Percentiles rank a stretch among this genome's conserved stretches.
phyloP scores from a whole-genome alignment of 768 basidiomycete species.

The Suillus bovinus region DNA sequence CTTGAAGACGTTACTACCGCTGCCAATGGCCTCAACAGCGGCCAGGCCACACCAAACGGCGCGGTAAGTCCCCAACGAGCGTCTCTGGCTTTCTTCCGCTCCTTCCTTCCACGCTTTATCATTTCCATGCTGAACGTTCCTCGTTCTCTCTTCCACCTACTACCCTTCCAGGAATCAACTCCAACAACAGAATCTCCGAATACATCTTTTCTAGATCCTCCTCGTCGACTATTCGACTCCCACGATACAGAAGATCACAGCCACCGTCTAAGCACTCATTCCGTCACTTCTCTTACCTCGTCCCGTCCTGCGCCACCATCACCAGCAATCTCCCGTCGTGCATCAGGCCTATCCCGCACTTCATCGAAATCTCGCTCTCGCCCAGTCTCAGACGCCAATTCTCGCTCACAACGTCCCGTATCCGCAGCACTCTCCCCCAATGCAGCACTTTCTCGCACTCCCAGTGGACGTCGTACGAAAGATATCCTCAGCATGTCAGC shows the following conservation, averaged over 20 bases:
- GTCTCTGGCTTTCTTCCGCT: slow-evolving; percentile 24
- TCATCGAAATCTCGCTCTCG: slow-evolving; percentile 23
- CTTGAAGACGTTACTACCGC: slow-evolving; percentile 3
- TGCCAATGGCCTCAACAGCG: slow-evolving; percentile 6
- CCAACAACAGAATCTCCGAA: slow-evolving; percentile 6
- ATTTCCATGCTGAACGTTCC: slow-evolving; percentile 31
- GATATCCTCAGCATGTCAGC: slow-evolving; percentile 17
- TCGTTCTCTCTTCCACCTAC: slow-evolving; percentile 27
- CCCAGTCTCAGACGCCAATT: slow-evolving; percentile 24
- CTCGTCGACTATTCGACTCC: slow-evolving; percentile 3
- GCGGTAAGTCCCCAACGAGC: slow-evolving; percentile 30
- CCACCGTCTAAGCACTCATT: slow-evolving; percentile 26
- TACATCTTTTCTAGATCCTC: slow-evolving; percentile 24
- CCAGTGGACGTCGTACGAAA: slow-evolving; percentile 22
- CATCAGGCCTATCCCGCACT: slow-evolving; percentile 33
- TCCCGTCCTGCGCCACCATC: slow-evolving; percentile 64
- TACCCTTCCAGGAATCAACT: slow-evolving; percentile 26
- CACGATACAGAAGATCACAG: slow-evolving; percentile 2
- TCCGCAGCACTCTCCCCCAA: slow-evolving; percentile 13
- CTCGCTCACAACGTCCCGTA: slow-evolving; percentile 21
- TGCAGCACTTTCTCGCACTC: slow-evolving; percentile 13
- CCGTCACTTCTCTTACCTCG: slow-evolving; percentile 39
- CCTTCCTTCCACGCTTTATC: slow-evolving; percentile 27
- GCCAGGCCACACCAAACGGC: slow-evolving; percentile 19
- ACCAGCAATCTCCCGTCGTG: slow-evolving; percentile 48